These are phyloP conservation scores for Phytophthora cactorum DNA, from an alignment of 352 stramenopile species.

Conservation along the genomic window DNA sequence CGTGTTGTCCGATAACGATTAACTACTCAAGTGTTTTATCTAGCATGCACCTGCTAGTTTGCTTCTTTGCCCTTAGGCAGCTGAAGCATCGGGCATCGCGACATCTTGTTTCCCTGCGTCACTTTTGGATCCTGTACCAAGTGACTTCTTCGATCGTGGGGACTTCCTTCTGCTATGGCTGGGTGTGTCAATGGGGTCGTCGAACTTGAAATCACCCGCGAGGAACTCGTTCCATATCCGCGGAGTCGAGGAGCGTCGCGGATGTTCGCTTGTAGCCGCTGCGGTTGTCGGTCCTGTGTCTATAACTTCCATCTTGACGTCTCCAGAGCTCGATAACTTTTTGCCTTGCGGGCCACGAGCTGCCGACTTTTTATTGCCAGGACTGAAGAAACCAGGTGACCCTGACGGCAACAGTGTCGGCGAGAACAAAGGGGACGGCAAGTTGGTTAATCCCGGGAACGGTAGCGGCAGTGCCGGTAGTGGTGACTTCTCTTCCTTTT, in stretches of 20 bases:
- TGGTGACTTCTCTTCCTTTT: slow-evolving; percentile 64
- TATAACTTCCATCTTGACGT: slow-evolving; percentile 29
- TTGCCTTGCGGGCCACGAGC: slow-evolving; percentile 29
- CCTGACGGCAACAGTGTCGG: slow-evolving; percentile 33
- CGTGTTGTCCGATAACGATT: too few species aligned
- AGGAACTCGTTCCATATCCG: slow-evolving; percentile 79
- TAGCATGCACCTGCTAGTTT: slow-evolving; percentile 18
- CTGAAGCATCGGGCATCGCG: slow-evolving; percentile 37
- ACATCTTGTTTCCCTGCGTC: slow-evolving; percentile 21
- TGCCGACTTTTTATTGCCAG: slow-evolving; percentile 37
- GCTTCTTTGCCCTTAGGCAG: slow-evolving; percentile 25
- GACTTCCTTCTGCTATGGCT: slow-evolving; percentile 29
- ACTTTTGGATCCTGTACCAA: slow-evolving; percentile 1
- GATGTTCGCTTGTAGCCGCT: slow-evolving; percentile 14
- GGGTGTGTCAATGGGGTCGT: slow-evolving; percentile 32
- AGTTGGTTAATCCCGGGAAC: slow-evolving; percentile 39
- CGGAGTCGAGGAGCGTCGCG: slow-evolving; percentile 41
- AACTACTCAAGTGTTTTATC: background rate
- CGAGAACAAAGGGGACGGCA: slow-evolving; percentile 52
- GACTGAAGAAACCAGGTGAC: slow-evolving; percentile 40
- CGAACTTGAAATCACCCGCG: slow-evolving; percentile 75
- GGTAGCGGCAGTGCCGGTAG: slow-evolving; percentile 38
- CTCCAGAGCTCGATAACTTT: slow-evolving; percentile 18
- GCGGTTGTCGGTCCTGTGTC: slow-evolving; percentile 17
- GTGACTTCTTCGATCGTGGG: slow-evolving; percentile 7